Conservation (phyloP, 169 alveolate genomes). For the Theileria parva region DNA sequence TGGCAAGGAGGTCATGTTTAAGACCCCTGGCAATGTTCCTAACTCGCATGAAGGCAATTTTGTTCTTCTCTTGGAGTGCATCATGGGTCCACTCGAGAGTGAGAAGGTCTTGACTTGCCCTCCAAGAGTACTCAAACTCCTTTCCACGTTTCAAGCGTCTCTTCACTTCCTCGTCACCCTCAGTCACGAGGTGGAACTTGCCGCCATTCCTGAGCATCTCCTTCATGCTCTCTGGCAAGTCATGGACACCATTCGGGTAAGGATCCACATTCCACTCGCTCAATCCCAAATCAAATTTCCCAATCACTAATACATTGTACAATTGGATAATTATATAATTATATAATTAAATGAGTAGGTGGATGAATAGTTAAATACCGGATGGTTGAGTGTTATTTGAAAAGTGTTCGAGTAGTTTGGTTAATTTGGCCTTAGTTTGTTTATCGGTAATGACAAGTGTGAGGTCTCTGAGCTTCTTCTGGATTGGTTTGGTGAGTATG, state of each 20-base stretch:
- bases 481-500: conserved; percentile 64
- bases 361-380: conserved; percentile 47
- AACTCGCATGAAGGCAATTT: conserved; percentile 83
- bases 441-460: conserved; percentile 69
- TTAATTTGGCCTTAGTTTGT: conserved; percentile 45
- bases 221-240: conserved; percentile 82
- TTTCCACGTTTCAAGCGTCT: conserved; percentile 53
- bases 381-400: conserved; percentile 51
- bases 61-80: conserved; percentile 76
- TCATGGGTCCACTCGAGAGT: conserved; percentile 86
- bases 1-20: conserved; percentile 80
- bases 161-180: conserved; percentile 15
- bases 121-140: conserved; percentile 75
- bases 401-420: conserved; percentile 60
- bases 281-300: conserved; percentile 74
- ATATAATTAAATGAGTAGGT: not conserved
- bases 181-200: conserved; percentile 59
- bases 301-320: not conserved
- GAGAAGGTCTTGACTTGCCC: conserved; percentile 82
- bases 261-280: conserved; percentile 90
- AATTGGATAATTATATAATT: not conserved
- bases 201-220: conserved; percentile 87
- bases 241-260: conserved; percentile 91
- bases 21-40: conserved; percentile 88
- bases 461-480: conserved; percentile 65